These are phyloP conservation scores for Ophiosphaerella korrae DNA, from an alignment of 2,329 filamentous ascomycete genomes.

Conservation along the genomic window DNA sequence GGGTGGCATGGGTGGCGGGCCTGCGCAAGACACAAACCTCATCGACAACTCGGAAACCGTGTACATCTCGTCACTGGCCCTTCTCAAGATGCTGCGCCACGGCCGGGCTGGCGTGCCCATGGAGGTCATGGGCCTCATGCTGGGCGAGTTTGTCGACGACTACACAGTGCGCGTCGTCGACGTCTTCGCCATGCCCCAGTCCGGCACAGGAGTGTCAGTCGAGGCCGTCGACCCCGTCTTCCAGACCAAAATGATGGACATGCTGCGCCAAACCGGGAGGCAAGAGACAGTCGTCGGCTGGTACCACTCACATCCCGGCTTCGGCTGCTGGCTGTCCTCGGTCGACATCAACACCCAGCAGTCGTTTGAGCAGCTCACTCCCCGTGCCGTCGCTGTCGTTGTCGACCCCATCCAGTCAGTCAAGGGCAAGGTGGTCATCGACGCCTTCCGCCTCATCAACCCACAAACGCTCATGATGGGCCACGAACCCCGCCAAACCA, in stretches of 20 bases:
- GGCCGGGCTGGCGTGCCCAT: constrained; percentile 97
- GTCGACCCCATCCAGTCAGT: constrained; percentile 99
- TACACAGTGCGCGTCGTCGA: constrained; percentile 98
- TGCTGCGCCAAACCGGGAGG: constrained; percentile 96
- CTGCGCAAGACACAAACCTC: constrained; percentile 73
- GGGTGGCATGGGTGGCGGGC: constrained; percentile 66
- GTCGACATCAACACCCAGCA: constrained; percentile 99
- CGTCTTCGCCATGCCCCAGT: constrained; percentile 99
- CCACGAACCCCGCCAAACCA: constrained; percentile 96
- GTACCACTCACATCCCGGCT: constrained; percentile 99
- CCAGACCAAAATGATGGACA: constrained; percentile 99
- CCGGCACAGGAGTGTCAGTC: constrained; percentile 95
- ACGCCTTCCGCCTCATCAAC: constrained; percentile 98
- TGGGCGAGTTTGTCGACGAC: constrained; percentile 98
- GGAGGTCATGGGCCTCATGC: constrained; percentile 99
- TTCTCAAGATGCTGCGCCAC: constrained; percentile 98
- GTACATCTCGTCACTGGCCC: constrained; percentile 95
- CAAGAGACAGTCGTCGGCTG: constrained; percentile 97
- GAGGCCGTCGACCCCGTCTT: constrained; percentile 98
- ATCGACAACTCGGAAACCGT: constrained; percentile 99
- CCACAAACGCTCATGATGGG: constrained; percentile 97
- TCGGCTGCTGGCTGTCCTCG: constrained; percentile 97
- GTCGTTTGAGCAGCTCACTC: constrained; percentile 98
- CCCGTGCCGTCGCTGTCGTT: constrained; percentile 94
- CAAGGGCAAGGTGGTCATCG: constrained; percentile 99